These are phyloP conservation scores for Chaetoceros muelleri DNA, from an alignment of 108 stramenopile genomes.

Conservation along the genomic window DNA sequence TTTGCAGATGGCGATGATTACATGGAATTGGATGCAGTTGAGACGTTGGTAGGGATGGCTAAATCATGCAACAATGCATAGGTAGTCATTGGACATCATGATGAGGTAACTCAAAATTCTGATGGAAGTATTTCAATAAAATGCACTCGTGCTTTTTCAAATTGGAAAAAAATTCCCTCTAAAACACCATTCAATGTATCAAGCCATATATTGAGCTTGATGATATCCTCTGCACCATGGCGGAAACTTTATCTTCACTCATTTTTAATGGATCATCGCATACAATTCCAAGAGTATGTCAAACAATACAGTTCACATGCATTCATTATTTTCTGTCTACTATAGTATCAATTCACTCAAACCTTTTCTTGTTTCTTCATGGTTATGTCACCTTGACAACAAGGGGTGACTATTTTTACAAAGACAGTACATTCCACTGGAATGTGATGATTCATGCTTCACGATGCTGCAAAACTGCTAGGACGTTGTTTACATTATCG, in stretches of 20 bases:
- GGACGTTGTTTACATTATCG: constrained; percentile 5
- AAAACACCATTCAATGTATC: constrained; percentile 4
- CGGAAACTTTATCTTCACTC: not conserved
- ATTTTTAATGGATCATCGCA: not conserved
- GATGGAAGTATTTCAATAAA: no score
- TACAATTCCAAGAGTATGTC: constrained; percentile 3
- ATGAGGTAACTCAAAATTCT: no score
- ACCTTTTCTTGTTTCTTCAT: not conserved
- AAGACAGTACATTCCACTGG: constrained; percentile 6
- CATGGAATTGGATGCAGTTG: constrained; percentile 7
- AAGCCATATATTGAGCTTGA: not conserved
- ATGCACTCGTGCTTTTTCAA: no score
- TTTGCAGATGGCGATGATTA: constrained; percentile 8
- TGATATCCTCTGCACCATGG: constrained; percentile 3
- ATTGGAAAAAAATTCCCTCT: constrained; percentile 1
- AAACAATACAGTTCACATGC: no score
- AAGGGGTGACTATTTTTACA: constrained; percentile 6
- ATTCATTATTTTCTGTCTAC: no score
- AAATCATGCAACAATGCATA: not conserved
- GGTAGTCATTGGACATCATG: no score
- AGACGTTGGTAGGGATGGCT: not conserved
- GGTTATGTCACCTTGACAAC: not conserved
- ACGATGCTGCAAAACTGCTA: constrained; percentile 1
- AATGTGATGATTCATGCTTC: constrained; percentile 1
- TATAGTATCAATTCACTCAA: not conserved